Conservation (phyloP, 169 alveolate genomes). For the Plasmodium ovale region DNA sequence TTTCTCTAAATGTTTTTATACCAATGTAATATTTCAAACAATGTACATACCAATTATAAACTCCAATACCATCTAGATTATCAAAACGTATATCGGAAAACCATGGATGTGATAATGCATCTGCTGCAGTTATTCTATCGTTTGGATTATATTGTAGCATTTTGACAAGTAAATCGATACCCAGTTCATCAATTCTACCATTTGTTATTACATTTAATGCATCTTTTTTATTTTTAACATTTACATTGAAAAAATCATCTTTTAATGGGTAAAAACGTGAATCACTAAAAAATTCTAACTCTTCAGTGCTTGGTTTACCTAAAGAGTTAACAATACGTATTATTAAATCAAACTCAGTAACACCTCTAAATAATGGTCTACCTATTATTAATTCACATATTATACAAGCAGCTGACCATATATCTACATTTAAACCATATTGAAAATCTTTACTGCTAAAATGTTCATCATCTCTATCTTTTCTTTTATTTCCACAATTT, state of each 20-base stretch:
- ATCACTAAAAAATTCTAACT: constrained; percentile 87
- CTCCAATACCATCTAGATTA: constrained; percentile 87
- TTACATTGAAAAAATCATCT: constrained; percentile 81
- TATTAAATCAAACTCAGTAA: constrained; percentile 88
- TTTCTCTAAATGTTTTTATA: constrained; percentile 80
- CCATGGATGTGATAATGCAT: constrained; percentile 96
- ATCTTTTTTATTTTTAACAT: constrained; percentile 78
- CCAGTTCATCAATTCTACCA: constrained; percentile 83
- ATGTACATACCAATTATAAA: constrained; percentile 86
- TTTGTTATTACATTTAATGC: constrained; percentile 79
- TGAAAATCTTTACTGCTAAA: constrained; percentile 45
- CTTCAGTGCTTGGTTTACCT: constrained; percentile 90
- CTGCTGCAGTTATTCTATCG: constrained; percentile 95
- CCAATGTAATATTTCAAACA: constrained; percentile 86
- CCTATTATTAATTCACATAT: constrained; percentile 91
- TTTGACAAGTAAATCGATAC: constrained; percentile 91
- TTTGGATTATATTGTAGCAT: constrained; percentile 95
- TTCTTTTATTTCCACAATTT: neutral
- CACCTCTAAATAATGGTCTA: constrained; percentile 91
- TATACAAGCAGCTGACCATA: constrained; percentile 93
- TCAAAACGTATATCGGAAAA: constrained; percentile 87
- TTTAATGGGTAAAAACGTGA: constrained; percentile 85
- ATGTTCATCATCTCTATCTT: constrained; percentile 13
- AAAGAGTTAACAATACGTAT: constrained; percentile 87
- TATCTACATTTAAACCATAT: constrained; percentile 89